Conservation (phyloP, 2,329 filamentous ascomycete species). For the Metarhizium album region DNA sequence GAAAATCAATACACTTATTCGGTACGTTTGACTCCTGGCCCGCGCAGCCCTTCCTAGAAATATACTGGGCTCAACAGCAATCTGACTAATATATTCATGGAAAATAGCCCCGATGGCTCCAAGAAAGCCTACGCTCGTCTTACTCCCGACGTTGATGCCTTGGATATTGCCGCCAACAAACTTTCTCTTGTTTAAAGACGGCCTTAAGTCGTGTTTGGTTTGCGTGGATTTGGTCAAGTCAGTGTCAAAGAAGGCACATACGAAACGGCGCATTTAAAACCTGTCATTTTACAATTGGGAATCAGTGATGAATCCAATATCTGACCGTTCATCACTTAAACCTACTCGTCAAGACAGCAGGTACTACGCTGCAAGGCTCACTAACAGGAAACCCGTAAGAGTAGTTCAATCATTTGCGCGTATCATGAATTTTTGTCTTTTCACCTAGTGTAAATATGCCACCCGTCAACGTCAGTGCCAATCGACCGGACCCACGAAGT, state of each 20-base stretch:
- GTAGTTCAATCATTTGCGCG: not conserved
- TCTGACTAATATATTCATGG: not conserved
- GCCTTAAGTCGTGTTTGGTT: slow-evolving; percentile 15
- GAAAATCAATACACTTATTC: slow-evolving; percentile 99
- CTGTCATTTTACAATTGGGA: slow-evolving; percentile 21
- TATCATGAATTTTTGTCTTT: not conserved
- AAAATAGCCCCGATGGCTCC: slow-evolving; percentile 71
- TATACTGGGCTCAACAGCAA: not conserved
- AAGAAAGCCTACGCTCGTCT: slow-evolving; percentile 99
- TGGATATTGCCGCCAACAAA: slow-evolving; percentile 99
- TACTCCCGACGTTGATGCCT: slow-evolving; percentile 91
- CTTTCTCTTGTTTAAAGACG: slow-evolving; percentile 79
- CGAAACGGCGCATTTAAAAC: slow-evolving; percentile 26
- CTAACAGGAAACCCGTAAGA: not conserved
- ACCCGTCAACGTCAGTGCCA: not conserved
- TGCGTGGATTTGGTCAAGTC: slow-evolving; percentile 30
- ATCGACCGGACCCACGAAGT: not conserved
- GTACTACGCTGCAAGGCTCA: too few species aligned
- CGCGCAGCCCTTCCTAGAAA: not conserved
- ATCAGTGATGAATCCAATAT: slow-evolving; percentile 20
- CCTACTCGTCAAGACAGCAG: not conserved
- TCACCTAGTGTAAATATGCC: not conserved
- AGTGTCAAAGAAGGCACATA: slow-evolving; percentile 26
- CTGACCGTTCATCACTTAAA: slow-evolving; percentile 12
- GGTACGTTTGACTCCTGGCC: slow-evolving; percentile 41